phyloP scores from a whole-genome alignment of 495 filamentous ascomycete species.

The Thermochaetoides thermophila region DNA sequence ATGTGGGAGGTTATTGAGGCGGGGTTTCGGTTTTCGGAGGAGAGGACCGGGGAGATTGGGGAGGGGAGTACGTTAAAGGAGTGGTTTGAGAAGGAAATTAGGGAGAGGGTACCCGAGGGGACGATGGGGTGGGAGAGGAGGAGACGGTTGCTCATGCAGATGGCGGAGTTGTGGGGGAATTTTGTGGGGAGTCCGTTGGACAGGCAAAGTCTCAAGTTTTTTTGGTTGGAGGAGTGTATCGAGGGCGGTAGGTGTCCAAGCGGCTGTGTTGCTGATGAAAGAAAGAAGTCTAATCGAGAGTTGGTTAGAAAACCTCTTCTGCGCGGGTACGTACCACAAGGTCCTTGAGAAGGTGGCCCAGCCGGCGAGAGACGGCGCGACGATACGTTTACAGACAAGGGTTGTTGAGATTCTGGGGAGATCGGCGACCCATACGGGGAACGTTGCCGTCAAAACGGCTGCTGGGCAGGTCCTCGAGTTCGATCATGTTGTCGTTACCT shows the following conservation, averaged over 20 bases:
- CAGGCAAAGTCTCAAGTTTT: constrained; percentile 77
- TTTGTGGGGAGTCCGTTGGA: constrained; percentile 71
- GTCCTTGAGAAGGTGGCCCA: constrained; percentile 56
- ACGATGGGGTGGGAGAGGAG: constrained; percentile 26
- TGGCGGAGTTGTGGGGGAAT: constrained; percentile 68
- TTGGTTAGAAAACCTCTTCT: constrained; percentile 65
- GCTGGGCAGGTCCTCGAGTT: constrained; percentile 42
- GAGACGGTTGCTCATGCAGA: constrained; percentile 43
- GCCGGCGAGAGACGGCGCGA: constrained; percentile 44
- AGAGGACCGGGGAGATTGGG: constrained; percentile 47
- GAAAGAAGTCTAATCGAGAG: no score
- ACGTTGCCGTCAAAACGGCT: constrained; percentile 40
- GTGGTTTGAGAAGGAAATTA: constrained; percentile 53
- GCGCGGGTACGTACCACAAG: constrained; percentile 69
- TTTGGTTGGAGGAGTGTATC: constrained; percentile 89
- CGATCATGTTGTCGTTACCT: constrained; percentile 76
- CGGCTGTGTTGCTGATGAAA: neutral
- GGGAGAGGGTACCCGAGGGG: constrained; percentile 35
- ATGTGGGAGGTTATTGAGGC: constrained; percentile 69
- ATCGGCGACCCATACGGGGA: constrained; percentile 19
- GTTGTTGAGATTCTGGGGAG: constrained; percentile 33
- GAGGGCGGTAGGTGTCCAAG: constrained; percentile 54
- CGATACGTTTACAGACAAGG: constrained; percentile 40
- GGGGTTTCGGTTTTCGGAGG: constrained; percentile 68
- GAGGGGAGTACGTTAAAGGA: constrained; percentile 55